Conservation (phyloP, 768 basidiomycete species). For the Psilocybe cyanescens region DNA sequence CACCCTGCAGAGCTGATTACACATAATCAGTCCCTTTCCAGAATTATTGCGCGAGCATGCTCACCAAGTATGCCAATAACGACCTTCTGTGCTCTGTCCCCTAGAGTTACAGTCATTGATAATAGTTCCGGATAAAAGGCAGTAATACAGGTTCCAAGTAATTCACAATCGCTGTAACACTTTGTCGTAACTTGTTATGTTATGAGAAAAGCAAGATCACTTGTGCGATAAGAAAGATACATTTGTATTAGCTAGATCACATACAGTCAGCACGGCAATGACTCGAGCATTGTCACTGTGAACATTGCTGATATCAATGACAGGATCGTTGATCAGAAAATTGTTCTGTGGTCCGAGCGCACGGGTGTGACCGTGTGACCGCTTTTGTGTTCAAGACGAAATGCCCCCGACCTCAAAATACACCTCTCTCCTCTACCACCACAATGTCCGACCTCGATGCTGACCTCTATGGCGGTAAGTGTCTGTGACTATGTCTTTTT, state of each 20-base stretch:
- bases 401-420: conserved; percentile 11
- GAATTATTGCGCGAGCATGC: conserved; percentile 10
- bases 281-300: too few species aligned
- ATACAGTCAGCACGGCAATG: too few species aligned
- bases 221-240: too few species aligned
- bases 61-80: conserved; percentile 58
- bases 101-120: too few species aligned
- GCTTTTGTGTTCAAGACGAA: neutral
- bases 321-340: neutral
- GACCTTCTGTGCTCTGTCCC: neutral
- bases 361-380: conserved; percentile 21
- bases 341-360: conserved; percentile 28
- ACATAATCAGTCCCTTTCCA: conserved; percentile 7
- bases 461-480: conserved; percentile 86
- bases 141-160: too few species aligned
- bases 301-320: neutral
- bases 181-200: too few species aligned
- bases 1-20: conserved; percentile 85
- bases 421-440: conserved; percentile 35
- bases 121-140: too few species aligned
- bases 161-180: too few species aligned
- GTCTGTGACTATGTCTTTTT: neutral
- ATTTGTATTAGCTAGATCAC: too few species aligned
- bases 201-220: too few species aligned
- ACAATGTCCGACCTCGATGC: conserved; percentile 85